phyloP scores from a whole-genome alignment of 176 grass and related monocot species.

The Phragmites australis region DNA sequence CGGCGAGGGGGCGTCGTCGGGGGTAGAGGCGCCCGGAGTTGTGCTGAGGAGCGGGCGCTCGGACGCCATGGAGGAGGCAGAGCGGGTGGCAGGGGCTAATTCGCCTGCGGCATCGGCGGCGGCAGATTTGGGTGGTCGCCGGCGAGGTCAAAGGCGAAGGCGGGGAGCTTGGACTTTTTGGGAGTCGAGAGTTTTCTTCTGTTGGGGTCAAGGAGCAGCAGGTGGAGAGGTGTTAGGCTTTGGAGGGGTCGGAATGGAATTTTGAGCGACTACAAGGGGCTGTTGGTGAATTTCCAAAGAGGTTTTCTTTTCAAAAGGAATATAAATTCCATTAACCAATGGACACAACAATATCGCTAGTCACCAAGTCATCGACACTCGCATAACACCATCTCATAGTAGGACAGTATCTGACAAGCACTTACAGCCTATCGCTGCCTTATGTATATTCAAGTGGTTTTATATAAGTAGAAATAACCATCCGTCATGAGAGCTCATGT shows the following conservation, averaged over 20 bases:
- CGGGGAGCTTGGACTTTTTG: slow-evolving; percentile 20
- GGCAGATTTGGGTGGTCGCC: slow-evolving; percentile 32
- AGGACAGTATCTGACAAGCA: no score
- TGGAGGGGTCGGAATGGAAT: slow-evolving; percentile 2
- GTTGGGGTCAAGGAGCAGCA: background rate
- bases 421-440: no score
- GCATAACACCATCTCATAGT: no score
- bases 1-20: slow-evolving; percentile 9
- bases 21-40: slow-evolving; percentile 1
- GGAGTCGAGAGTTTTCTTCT: slow-evolving; percentile 34
- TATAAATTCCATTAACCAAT: no score
- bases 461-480: no score
- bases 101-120: slow-evolving; percentile 13
- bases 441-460: no score
- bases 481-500: no score
- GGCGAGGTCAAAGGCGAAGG: slow-evolving; percentile 43
- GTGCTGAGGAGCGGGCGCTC: slow-evolving; percentile 45
- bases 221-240: background rate
- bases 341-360: no score
- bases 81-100: background rate
- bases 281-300: background rate
- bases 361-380: no score
- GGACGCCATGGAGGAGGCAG: slow-evolving; percentile 31
- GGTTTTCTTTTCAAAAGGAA: no score
- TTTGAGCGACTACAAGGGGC: background rate